A percentile compares a stretch with the other conserved stretches of the same genome.
Conservation (phyloP, 306 rosid genomes). For the Urtica urens region DNA sequence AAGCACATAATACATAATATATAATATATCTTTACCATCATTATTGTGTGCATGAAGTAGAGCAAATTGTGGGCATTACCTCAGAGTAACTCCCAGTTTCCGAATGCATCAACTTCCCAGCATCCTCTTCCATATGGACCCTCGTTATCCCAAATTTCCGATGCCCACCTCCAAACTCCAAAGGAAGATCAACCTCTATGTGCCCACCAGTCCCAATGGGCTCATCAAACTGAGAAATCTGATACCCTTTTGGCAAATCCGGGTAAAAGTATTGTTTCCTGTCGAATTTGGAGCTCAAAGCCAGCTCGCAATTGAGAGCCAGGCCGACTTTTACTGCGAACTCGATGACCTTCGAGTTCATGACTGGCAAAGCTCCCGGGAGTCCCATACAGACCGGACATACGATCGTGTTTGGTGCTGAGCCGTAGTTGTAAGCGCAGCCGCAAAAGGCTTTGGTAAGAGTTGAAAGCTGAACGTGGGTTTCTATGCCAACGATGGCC, state of each 20-base stretch:
- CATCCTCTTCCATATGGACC: conserved; percentile 99
- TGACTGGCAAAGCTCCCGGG: conserved; percentile 84
- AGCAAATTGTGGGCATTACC: conserved; percentile 22
- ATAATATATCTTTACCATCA: no score
- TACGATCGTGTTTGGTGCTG: conserved; percentile 53
- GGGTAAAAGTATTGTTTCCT: conserved; percentile 94
- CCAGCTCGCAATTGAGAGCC: conserved; percentile 76
- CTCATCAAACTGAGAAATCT: conserved; percentile 90
- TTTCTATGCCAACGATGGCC: conserved; percentile 75
- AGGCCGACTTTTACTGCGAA: conserved; percentile 70
- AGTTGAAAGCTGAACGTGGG: conserved; percentile 91
- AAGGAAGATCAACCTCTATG: conserved; percentile 71
- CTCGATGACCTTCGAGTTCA: conserved; percentile 66
- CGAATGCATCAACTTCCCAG: conserved; percentile 81
- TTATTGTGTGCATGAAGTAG: background rate
- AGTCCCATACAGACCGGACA: conserved; percentile 96
- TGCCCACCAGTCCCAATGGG: conserved; percentile 73
- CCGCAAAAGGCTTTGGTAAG: conserved; percentile 79
- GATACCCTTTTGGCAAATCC: conserved; percentile 94
- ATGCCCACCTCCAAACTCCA: conserved; percentile 88
- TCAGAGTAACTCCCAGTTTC: conserved; percentile 71
- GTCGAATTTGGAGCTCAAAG: conserved; percentile 79
- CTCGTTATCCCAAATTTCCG: conserved; percentile 85
- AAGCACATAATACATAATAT: no score
- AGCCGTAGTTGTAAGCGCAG: conserved; percentile 74